Evolutionary conservation across 2,329 filamentous ascomycete species (phyloP).

Genomic region (Verticillium albo-atrum): DNA sequence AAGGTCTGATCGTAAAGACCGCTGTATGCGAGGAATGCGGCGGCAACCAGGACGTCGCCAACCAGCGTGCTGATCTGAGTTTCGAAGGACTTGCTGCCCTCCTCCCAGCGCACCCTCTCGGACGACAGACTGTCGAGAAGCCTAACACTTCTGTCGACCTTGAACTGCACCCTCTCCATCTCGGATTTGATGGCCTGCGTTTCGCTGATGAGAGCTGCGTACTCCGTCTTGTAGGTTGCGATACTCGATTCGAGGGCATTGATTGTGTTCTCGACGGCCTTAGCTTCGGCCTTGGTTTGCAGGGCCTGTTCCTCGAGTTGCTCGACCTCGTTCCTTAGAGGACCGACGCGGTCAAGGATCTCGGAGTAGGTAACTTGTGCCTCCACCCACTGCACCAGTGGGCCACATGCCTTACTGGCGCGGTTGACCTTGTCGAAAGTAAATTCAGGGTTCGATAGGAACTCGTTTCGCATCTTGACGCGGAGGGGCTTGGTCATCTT

Average conservation of each 20-base stretch:
- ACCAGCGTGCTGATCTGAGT: constrained; percentile 96
- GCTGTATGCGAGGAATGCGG: constrained; percentile 93
- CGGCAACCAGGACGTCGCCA: constrained; percentile 92
- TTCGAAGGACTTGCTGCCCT: constrained; percentile 96
- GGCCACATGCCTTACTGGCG: constrained; percentile 94
- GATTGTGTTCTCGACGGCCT: constrained; percentile 87
- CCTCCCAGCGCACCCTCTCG: constrained; percentile 90
- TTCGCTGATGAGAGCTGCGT: constrained; percentile 92
- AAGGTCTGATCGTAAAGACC: constrained; percentile 98
- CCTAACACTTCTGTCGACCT: constrained; percentile 93
- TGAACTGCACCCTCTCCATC: constrained; percentile 95
- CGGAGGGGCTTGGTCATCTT: constrained; percentile 85
- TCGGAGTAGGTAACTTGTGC: constrained; percentile 98
- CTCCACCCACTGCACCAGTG: constrained; percentile 92
- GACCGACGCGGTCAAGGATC: constrained; percentile 90
- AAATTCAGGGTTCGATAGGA: constrained; percentile 88
- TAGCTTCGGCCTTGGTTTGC: constrained; percentile 88
- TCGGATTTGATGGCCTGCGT: constrained; percentile 96
- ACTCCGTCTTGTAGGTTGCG: constrained; percentile 91
- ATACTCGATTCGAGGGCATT: constrained; percentile 83
- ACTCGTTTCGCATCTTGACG: constrained; percentile 88
- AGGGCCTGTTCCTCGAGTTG: constrained; percentile 83
- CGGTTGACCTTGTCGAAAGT: constrained; percentile 95
- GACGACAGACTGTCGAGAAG: constrained; percentile 93
- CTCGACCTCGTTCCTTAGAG: constrained; percentile 83